Base-by-base conservation (phyloP, 257 asterid species). In the Fraxinus americana region DNA sequence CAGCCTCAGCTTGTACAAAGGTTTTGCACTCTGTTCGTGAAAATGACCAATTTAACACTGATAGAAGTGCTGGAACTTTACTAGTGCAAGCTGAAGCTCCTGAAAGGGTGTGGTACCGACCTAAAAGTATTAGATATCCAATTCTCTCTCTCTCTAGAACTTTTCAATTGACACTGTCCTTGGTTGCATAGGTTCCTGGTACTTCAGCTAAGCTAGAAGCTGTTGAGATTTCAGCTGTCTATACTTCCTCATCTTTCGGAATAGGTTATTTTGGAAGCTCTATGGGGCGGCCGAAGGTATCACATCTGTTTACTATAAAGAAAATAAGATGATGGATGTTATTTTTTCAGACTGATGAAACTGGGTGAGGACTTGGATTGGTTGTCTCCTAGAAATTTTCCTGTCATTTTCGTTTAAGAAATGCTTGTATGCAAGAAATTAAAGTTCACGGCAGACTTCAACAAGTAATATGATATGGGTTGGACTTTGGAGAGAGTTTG, bases 241-340 rank as follows among this genome's bases (percentile, higher is more conserved):
- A 87, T 77, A 91, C 98, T 79, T 86, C 98, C 75, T 77, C 87
- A 1, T 94, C 99, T 38, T 94, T 94, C 75, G 99, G 99, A 76
- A 84, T 94, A 34, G 99, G 99, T 77, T 92, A 91, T 87, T 91
- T 91, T 75, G 98, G 97, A 74, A 91, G 90, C 87, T 89, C 90
- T 61, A 88, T 92, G 97, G 88, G 86, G 78, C 84, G 88, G 41
- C 99, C 99, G 11, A 94, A 92, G 99, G 99, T 94, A 83, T 77
- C 57, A 27, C 12, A 35, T 32, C 23, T 45, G 36, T 74, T 65
- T 21, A 75, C n/a, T 30, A 34, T 34, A 27, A 66, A 23, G 17
- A 8, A 52, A 48, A 29, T 57, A 48, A 12, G 52, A 21, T 63
- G 38, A 63, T 61, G 59, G 23, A 21, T 65, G 25, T 27, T 39